A percentile compares a stretch with the other conserved stretches of the same genome.
phyloP scores from a whole-genome alignment of 495 filamentous ascomycete genomes.

The Penicillium daleae region DNA sequence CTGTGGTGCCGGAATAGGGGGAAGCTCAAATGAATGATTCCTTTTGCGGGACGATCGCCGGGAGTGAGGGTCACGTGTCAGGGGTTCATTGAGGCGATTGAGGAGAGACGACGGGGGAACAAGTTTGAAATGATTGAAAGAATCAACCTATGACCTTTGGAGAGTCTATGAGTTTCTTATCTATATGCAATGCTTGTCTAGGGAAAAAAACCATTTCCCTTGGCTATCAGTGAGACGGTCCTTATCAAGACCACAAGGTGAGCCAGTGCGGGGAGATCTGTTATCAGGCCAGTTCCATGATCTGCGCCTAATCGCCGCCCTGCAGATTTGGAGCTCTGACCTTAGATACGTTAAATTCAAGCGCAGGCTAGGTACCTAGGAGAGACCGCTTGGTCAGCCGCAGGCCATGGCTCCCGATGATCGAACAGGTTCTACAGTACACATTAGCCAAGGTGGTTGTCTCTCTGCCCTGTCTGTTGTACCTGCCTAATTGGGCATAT shows the following conservation, averaged over 20 bases:
- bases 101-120: too few relatives aligned
- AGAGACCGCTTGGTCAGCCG: neutral
- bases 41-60: constrained; percentile 22
- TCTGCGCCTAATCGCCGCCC: constrained; percentile 2
- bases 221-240: neutral
- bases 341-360: constrained; percentile 5
- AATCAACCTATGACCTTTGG: too few relatives aligned
- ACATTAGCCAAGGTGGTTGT: neutral
- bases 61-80: constrained; percentile 28
- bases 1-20: constrained; percentile 23
- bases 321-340: constrained; percentile 6
- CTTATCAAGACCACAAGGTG: constrained; percentile 1
- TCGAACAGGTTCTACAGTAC: neutral
- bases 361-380: neutral
- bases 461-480: neutral
- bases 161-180: neutral
- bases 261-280: neutral
- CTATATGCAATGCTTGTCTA: too few relatives aligned
- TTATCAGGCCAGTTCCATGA: constrained; percentile 8
- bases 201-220: too few relatives aligned
- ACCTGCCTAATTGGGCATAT: neutral
- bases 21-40: constrained; percentile 24
- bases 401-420: neutral
- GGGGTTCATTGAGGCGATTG: constrained; percentile 13
- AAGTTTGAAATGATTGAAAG: neutral